phyloP scores from a whole-genome alignment of 148 eudicot species.

The Camellia granthamiana region DNA sequence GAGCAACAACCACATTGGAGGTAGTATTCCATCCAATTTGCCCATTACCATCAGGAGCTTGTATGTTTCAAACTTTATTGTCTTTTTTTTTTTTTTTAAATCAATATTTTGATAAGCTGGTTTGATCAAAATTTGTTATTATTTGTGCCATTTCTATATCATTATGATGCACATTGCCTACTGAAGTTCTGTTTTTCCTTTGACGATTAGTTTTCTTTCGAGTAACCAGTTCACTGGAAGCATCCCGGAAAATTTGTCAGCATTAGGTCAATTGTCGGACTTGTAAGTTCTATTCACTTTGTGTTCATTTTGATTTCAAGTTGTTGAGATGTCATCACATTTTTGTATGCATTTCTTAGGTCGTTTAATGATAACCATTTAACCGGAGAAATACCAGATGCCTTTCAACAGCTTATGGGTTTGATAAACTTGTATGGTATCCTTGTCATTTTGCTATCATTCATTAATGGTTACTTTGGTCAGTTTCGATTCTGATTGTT shows the following conservation, averaged over 20 bases:
- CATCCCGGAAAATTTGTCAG: conserved; percentile 63
- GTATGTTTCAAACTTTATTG: conserved; percentile 60
- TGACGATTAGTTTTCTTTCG: conserved; percentile 52
- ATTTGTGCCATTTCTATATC: neutral
- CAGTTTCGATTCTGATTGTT: neutral
- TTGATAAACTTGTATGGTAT: conserved; percentile 66
- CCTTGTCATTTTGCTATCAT: neutral
- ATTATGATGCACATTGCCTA: neutral
- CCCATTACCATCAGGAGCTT: conserved; percentile 71
- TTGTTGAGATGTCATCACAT: neutral
- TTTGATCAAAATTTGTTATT: neutral
- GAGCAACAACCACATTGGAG: conserved; percentile 86
- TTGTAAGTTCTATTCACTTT: conserved; percentile 50
- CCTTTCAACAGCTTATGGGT: conserved; percentile 54
- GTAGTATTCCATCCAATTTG: conserved; percentile 70
- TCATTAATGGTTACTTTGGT: conserved; percentile 4
- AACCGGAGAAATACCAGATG: conserved; percentile 75
- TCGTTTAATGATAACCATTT: conserved; percentile 63
- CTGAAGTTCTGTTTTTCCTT: conserved; percentile 3
- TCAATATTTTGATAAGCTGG: neutral
- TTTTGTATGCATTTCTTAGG: conserved; percentile 32
- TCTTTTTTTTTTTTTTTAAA: conserved; percentile 4
- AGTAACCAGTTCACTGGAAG: conserved; percentile 77
- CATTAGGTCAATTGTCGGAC: conserved; percentile 66
- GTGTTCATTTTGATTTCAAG: neutral